phyloP scores from a whole-genome alignment of 1,284 basidiomycete genomes.

The Omphalotus olearius region DNA sequence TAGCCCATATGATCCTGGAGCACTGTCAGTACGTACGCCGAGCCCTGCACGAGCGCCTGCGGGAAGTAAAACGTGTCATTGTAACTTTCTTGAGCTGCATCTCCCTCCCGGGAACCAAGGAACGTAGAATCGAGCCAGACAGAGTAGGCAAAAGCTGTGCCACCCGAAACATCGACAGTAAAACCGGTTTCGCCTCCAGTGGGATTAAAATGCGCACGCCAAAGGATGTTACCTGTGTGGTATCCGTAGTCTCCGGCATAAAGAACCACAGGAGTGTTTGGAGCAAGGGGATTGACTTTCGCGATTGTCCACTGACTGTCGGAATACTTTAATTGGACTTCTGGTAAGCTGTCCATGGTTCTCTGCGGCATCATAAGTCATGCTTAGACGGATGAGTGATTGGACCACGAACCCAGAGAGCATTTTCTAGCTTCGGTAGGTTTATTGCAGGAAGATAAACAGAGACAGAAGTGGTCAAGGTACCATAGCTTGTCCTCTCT shows the following conservation, averaged over 20 bases:
- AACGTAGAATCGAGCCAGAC: constrained; percentile 46
- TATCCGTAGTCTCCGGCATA: constrained; percentile 52
- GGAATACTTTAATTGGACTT: constrained; percentile 28
- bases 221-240: constrained; percentile 52
- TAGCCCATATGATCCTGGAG: constrained; percentile 54
- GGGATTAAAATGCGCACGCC: constrained; percentile 46
- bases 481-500: constrained; percentile 35
- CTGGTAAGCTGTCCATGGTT: constrained; percentile 35
- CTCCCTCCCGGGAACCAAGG: constrained; percentile 44
- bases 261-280: constrained; percentile 35
- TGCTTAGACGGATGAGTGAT: not conserved
- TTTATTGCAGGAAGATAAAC: constrained; percentile 27
- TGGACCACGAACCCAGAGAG: constrained; percentile 30
- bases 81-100: constrained; percentile 29
- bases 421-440: constrained; percentile 28
- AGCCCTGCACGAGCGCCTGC: constrained; percentile 22
- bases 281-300: constrained; percentile 32
- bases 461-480: constrained; percentile 24
- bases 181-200: constrained; percentile 39
- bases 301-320: constrained; percentile 37
- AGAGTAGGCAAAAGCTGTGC: constrained; percentile 42
- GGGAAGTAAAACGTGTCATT: constrained; percentile 34
- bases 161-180: constrained; percentile 37
- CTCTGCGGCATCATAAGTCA: constrained; percentile 20
- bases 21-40: constrained; percentile 43